These are phyloP conservation scores for Ophiostoma himal-ulmi DNA, from an alignment of 2,329 filamentous ascomycete species.

Conservation along the genomic window DNA sequence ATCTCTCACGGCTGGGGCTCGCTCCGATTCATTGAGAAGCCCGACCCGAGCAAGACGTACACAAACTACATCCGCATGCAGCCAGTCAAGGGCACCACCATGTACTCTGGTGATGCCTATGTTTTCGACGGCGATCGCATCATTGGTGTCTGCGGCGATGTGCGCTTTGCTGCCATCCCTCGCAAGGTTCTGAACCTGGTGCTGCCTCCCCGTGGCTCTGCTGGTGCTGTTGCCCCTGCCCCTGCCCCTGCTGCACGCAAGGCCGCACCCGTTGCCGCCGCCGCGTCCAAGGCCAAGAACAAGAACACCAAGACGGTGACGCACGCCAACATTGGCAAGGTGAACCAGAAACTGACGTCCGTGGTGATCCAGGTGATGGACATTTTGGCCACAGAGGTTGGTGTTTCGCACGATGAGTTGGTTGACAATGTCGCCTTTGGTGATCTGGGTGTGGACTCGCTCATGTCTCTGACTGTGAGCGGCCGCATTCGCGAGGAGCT, in stretches of 20 bases:
- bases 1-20: conserved; percentile 57
- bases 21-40: conserved; percentile 45
- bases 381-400: conserved; percentile 53
- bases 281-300: conserved; percentile 29
- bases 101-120: conserved; percentile 50
- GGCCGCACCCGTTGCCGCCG: conserved; percentile 32
- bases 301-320: conserved; percentile 44
- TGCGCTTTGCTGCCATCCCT: conserved; percentile 63
- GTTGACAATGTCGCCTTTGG: conserved; percentile 51
- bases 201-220: conserved; percentile 53
- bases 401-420: conserved; percentile 49
- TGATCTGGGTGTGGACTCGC: conserved; percentile 55
- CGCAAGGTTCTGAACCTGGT: conserved; percentile 61
- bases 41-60: conserved; percentile 44
- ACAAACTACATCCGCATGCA: conserved; percentile 56
- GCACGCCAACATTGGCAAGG: conserved; percentile 41
- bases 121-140: conserved; percentile 49
- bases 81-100: conserved; percentile 45
- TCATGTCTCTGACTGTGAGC: conserved; percentile 55
- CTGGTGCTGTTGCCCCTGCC: conserved; percentile 34
- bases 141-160: conserved; percentile 46
- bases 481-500: conserved; percentile 54
- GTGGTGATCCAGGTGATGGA: conserved; percentile 44
- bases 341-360: conserved; percentile 47
- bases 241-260: conserved; percentile 30